Conservation (phyloP, 768 basidiomycete species). For the Naganishia kalamii region DNA sequence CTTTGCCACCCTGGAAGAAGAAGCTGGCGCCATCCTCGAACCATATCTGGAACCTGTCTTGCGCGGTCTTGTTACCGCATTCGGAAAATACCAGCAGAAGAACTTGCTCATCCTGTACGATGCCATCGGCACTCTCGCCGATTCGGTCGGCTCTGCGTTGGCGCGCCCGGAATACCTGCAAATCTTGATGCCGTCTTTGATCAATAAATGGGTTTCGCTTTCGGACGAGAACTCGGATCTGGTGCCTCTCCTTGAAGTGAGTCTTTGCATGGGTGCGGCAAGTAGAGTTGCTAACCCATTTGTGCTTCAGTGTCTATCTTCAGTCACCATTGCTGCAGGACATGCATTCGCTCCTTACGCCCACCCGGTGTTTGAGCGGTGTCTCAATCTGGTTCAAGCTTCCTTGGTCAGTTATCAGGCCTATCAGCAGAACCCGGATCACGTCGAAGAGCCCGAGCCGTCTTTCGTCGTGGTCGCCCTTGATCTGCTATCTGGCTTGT, state of each 20-base stretch:
- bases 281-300: neutral
- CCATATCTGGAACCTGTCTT: conserved; percentile 94
- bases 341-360: conserved; percentile 81
- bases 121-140: conserved; percentile 95
- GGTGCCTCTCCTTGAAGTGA: conserved; percentile 89
- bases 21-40: conserved; percentile 79
- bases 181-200: conserved; percentile 91
- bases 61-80: conserved; percentile 89
- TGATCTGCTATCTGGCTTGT: conserved; percentile 91
- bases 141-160: conserved; percentile 83
- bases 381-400: conserved; percentile 73
- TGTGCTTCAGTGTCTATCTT: conserved; percentile 74
- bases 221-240: conserved; percentile 86
- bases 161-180: conserved; percentile 82
- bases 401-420: conserved; percentile 78
- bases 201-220: conserved; percentile 79
- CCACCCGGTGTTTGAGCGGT: conserved; percentile 84
- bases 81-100: conserved; percentile 98
- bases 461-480: conserved; percentile 96
- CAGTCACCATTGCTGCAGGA: conserved; percentile 93
- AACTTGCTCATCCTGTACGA: conserved; percentile 98
- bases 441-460: conserved; percentile 85
- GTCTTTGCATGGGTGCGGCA: conserved; percentile 25
- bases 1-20: conserved; percentile 96
- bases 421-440: conserved; percentile 76